Evolutionary conservation across 1,139 yeast genomes (phyloP).

Genomic region (Blastobotrys petasosporus): DNA sequence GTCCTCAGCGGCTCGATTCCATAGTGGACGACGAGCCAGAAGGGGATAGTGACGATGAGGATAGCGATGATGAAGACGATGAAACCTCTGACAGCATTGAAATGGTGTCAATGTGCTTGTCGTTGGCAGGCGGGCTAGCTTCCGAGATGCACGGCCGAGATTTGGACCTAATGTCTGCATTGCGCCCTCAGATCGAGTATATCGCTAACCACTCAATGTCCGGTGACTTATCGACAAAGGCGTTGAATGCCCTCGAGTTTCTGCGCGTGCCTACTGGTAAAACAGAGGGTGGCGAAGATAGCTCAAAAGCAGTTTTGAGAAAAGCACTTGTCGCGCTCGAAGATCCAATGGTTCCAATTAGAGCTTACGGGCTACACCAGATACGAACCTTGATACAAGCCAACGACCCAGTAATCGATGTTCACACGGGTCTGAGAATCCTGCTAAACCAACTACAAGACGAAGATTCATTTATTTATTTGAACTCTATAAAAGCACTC

Average conservation of each 20-base stretch:
- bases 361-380: conserved; percentile 77
- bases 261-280: conserved; percentile 2
- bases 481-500: conserved; percentile 77
- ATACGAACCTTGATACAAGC: conserved; percentile 52
- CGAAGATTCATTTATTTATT: conserved; percentile 77
- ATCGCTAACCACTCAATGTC: conserved; percentile 20
- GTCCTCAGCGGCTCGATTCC: neutral
- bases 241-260: conserved; percentile 19
- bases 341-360: conserved; percentile 75
- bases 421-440: conserved; percentile 52
- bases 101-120: conserved; percentile 28
- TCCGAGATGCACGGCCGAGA: conserved; percentile 35
- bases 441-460: conserved; percentile 65
- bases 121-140: conserved; percentile 27
- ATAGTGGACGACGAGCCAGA: conserved; percentile 24
- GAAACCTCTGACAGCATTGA: conserved; percentile 28
- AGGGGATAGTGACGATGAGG: conserved; percentile 24
- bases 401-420: conserved; percentile 46
- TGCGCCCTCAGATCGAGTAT: conserved; percentile 31
- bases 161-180: conserved; percentile 36
- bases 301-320: conserved; percentile 25
- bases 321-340: conserved; percentile 62
- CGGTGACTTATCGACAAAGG: conserved; percentile 18
- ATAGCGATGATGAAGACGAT: conserved; percentile 25
- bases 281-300: neutral